Conservation (phyloP, 768 basidiomycete genomes). For the Lactarius trivialis region DNA sequence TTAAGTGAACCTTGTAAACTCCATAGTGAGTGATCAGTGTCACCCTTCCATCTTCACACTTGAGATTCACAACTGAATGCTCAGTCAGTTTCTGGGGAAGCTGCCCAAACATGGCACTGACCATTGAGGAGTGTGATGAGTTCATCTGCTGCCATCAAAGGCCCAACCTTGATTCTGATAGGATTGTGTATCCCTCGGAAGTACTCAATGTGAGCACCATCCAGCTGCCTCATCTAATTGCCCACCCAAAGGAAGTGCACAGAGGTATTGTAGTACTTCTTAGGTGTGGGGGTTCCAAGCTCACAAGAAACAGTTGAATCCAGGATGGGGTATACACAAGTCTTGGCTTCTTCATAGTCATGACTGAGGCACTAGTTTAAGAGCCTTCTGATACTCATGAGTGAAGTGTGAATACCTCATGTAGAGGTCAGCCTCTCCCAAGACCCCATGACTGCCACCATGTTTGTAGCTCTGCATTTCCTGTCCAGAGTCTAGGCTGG, state of each 20-base stretch:
- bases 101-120: background rate
- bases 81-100: background rate
- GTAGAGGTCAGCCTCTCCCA: slow-evolving; percentile 91
- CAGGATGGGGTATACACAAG: slow-evolving; percentile 53
- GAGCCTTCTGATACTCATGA: too few relatives aligned
- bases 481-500: slow-evolving; percentile 59
- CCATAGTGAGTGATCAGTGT: slow-evolving; percentile 94
- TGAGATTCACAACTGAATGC: slow-evolving; percentile 76
- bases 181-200: slow-evolving; percentile 95
- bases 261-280: slow-evolving; percentile 78
- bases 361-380: slow-evolving; percentile 56
- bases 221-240: slow-evolving; percentile 87
- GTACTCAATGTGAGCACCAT: slow-evolving; percentile 93
- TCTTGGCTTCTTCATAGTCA: slow-evolving; percentile 91
- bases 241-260: slow-evolving; percentile 98
- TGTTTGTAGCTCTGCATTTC: slow-evolving; percentile 50
- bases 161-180: slow-evolving; percentile 94
- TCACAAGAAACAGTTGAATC: slow-evolving; percentile 7
- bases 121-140: slow-evolving; percentile 66
- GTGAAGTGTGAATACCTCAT: slow-evolving; percentile 50
- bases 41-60: slow-evolving; percentile 74
- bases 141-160: slow-evolving; percentile 75
- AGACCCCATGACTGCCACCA: slow-evolving; percentile 61
- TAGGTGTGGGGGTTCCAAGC: slow-evolving; percentile 19
- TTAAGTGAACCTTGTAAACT: slow-evolving; percentile 58